phyloP scores from a whole-genome alignment of 225 moss, liverwort and hornwort species.

The Antitrichia curtipendula region DNA sequence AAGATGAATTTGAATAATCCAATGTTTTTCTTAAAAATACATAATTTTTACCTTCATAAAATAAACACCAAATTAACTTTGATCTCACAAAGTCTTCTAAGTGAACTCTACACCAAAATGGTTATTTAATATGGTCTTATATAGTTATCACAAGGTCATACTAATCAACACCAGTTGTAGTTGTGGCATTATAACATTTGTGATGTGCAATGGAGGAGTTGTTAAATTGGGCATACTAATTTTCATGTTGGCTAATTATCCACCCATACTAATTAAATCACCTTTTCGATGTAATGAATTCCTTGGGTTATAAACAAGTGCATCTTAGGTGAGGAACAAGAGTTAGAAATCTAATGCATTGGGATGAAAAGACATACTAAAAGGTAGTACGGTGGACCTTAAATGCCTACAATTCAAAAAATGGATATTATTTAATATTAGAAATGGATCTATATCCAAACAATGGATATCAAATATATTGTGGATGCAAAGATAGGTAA shows the following conservation, averaged over 20 bases:
- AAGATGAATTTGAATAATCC: not conserved
- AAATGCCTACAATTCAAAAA: too few species aligned
- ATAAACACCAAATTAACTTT: not conserved
- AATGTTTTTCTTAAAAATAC: not conserved
- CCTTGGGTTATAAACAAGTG: not conserved
- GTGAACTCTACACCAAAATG: not conserved
- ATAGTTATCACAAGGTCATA: too few species aligned
- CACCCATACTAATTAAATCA: not conserved
- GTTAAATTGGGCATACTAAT: not conserved
- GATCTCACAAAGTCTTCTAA: not conserved
- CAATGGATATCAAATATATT: too few species aligned
- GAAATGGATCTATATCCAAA: too few species aligned
- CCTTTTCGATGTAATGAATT: not conserved
- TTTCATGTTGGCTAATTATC: not conserved
- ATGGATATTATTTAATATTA: too few species aligned
- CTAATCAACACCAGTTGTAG: not conserved
- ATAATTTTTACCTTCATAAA: too few species aligned
- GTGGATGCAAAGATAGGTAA: too few species aligned
- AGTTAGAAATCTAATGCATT: not conserved
- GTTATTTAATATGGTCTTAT: too few species aligned
- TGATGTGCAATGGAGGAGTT: not conserved
- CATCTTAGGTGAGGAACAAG: not conserved
- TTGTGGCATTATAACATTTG: not conserved
- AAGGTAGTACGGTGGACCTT: too few species aligned
- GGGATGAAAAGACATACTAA: not conserved